Evolutionary conservation across 2,329 filamentous ascomycete species (phyloP).

Genomic region (Colletotrichum higginsianum): DNA sequence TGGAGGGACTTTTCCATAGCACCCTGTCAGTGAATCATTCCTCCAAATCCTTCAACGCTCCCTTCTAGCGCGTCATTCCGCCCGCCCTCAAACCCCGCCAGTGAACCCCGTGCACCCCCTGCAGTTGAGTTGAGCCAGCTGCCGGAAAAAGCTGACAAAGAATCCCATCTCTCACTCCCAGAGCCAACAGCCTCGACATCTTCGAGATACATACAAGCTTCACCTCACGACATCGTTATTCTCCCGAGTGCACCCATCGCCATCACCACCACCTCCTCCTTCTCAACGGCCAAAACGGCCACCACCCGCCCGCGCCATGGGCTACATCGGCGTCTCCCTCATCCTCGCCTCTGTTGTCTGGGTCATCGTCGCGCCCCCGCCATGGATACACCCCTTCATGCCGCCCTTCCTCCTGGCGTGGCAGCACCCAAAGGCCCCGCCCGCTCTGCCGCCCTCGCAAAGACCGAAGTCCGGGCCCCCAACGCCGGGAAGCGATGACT

Average conservation of each 20-base stretch:
- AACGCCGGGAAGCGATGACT: conserved; percentile 29
- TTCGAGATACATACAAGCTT: too few relatives aligned
- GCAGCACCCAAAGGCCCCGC: conserved; percentile 7
- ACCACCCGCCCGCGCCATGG: conserved; percentile 57
- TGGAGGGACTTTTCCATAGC: too few relatives aligned
- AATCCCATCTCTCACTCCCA: conserved; percentile 1
- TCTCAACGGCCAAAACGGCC: neutral
- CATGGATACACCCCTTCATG: conserved; percentile 63
- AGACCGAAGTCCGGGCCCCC: conserved; percentile 19
- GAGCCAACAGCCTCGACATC: neutral
- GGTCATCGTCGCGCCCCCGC: conserved; percentile 67
- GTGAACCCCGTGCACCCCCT: conserved; percentile 20
- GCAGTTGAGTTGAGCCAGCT: conserved; percentile 21
- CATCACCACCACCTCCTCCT: neutral
- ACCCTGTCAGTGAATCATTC: neutral
- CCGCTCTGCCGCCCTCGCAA: conserved; percentile 6
- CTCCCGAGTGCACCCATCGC: neutral
- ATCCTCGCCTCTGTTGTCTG: conserved; percentile 73
- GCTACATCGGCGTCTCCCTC: conserved; percentile 72
- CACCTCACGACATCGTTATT: neutral
- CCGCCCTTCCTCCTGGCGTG: conserved; percentile 54
- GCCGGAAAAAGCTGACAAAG: conserved; percentile 15
- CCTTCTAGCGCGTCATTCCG: conserved; percentile 35
- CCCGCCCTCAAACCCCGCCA: conserved; percentile 31
- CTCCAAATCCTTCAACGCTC: neutral